A percentile compares a stretch with the other conserved stretches of the same genome.
Evolutionary conservation across 2,329 filamentous ascomycete species (phyloP).

Genomic region (Colletotrichum sp.): DNA sequence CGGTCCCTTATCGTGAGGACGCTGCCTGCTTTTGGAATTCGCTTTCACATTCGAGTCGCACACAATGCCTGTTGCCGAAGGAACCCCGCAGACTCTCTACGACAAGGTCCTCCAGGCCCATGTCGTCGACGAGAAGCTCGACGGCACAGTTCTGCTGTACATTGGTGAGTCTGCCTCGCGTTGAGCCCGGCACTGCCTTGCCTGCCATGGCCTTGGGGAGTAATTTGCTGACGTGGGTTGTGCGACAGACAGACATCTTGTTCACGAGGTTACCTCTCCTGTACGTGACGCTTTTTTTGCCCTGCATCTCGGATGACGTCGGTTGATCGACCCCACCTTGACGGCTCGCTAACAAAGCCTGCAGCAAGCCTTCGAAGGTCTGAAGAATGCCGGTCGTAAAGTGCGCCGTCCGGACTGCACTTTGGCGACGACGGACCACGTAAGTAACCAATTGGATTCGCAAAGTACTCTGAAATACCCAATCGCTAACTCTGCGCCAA

Average conservation of each 20-base stretch:
- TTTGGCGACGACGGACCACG: conserved; percentile 94
- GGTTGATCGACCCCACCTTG: conserved; percentile 3
- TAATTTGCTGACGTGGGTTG: neutral
- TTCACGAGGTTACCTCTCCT: conserved; percentile 98
- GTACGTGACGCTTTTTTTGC: conserved; percentile 46
- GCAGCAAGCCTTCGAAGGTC: conserved; percentile 95
- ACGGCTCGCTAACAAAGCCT: conserved; percentile 22
- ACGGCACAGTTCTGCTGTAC: conserved; percentile 91
- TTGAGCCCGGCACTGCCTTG: neutral
- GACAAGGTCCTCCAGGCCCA: conserved; percentile 97
- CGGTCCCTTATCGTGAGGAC: neutral
- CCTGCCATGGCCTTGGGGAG: neutral
- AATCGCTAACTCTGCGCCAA: neutral
- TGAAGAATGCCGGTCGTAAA: conserved; percentile 85
- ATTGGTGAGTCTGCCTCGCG: conserved; percentile 68
- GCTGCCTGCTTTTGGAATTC: neutral
- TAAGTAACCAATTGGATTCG: conserved; percentile 52
- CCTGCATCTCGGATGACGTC: conserved; percentile 11
- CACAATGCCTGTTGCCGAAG: conserved; percentile 78
- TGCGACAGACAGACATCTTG: conserved; percentile 82
- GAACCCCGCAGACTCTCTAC: conserved; percentile 84
- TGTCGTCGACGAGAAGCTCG: conserved; percentile 92
- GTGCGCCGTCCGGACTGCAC: conserved; percentile 97
- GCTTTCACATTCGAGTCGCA: conserved; percentile 3
- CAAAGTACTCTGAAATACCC: neutral